A percentile compares a stretch with the other conserved stretches of the same genome.
phyloP scores from a whole-genome alignment of 306 rosid species.

The Trifolium fragiferum region DNA sequence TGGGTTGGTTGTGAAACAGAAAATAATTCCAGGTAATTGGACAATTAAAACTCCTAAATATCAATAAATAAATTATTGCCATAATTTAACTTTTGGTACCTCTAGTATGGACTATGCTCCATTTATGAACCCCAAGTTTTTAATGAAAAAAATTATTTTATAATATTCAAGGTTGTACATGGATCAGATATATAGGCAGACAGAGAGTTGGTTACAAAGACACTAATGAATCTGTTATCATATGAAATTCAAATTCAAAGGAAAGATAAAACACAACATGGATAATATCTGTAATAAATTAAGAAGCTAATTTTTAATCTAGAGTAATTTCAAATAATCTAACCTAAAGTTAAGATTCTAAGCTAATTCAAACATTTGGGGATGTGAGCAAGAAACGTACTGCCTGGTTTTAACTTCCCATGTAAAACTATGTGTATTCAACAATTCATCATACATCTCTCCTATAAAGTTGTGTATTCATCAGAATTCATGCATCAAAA shows the following conservation, averaged over 20 bases:
- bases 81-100: not conserved
- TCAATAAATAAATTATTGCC: not conserved
- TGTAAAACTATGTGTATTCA: conserved; percentile 1
- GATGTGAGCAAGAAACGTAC: conserved; percentile 16
- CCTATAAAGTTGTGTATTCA: not conserved
- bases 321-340: not conserved
- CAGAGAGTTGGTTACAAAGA: not conserved
- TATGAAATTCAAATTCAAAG: not conserved
- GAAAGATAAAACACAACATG: not conserved
- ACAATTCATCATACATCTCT: not conserved
- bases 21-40: conserved; percentile 28
- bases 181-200: not conserved
- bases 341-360: not conserved
- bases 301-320: not conserved
- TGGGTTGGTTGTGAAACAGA: not conserved
- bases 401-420: conserved; percentile 6
- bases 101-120: not conserved
- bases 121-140: not conserved
- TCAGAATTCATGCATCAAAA: conserved; percentile 16
- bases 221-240: not conserved
- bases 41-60: conserved; percentile 26
- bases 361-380: not conserved
- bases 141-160: not conserved
- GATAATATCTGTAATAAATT: not conserved
- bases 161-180: not conserved